These are phyloP conservation scores for Lupinus albus DNA, from an alignment of 306 rosid genomes.

Conservation along the genomic window DNA sequence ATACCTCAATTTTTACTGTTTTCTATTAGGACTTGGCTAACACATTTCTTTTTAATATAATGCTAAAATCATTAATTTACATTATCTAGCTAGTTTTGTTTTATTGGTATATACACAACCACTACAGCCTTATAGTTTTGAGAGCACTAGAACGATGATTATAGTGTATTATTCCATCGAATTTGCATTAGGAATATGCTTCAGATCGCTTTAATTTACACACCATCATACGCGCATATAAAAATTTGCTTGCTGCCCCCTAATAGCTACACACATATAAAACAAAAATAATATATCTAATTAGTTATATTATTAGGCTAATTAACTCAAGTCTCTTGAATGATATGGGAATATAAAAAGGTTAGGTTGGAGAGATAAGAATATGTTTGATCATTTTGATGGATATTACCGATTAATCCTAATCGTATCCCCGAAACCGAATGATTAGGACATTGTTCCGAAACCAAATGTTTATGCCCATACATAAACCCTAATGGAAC, in stretches of 20 bases:
- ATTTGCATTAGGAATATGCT: conserved; percentile 24
- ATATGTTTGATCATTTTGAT: conserved; percentile 24
- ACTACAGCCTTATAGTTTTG: not conserved
- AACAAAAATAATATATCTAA: conserved; percentile 6
- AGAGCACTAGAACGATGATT: not conserved
- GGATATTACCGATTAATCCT: too few species aligned
- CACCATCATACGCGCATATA: not conserved
- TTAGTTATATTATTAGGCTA: not conserved
- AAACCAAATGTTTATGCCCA: too few species aligned
- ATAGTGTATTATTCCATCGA: conserved; percentile 1
- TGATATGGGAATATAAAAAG: conserved; percentile 38
- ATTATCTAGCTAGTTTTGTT: not conserved
- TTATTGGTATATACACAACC: not conserved
- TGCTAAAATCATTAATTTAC: not conserved
- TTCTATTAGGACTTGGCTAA: not conserved
- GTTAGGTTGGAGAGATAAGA: conserved; percentile 40
- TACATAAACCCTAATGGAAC: too few species aligned
- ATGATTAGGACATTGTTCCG: too few species aligned
- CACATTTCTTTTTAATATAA: not conserved
- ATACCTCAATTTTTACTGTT: not conserved
- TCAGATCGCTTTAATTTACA: not conserved
- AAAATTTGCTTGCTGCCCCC: not conserved
- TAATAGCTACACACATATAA: conserved; percentile 6
- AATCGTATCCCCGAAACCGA: too few species aligned
- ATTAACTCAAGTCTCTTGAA: not conserved